Evolutionary conservation across 306 rosid genomes (phyloP).

Genomic region (Dalbergia oliveri): DNA sequence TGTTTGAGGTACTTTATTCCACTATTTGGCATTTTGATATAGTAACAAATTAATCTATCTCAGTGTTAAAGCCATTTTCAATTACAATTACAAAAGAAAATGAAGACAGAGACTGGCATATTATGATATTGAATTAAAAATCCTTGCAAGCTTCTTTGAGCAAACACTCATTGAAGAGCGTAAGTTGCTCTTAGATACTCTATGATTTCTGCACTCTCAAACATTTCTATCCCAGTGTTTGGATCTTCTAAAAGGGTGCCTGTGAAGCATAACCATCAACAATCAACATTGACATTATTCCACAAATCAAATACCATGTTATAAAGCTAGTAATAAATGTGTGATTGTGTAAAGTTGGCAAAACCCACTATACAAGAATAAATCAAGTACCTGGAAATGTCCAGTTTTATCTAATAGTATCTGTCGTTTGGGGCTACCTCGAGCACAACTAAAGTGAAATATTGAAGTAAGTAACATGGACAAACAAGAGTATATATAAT

Average conservation of each 20-base stretch:
- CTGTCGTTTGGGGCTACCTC: constrained; percentile 92
- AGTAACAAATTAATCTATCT: constrained; percentile 21
- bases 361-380: not conserved
- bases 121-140: not conserved
- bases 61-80: constrained; percentile 18
- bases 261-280: constrained; percentile 51
- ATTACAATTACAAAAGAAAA: constrained; percentile 14
- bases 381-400: constrained; percentile 79
- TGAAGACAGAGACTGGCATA: not conserved
- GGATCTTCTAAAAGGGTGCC: constrained; percentile 97
- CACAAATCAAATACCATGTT: constrained; percentile 32
- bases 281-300: constrained; percentile 25
- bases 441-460: constrained; percentile 76
- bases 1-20: constrained; percentile 34
- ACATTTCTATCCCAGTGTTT: constrained; percentile 94
- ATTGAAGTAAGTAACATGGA: constrained; percentile 38
- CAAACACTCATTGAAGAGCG: constrained; percentile 58
- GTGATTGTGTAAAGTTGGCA: not conserved
- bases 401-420: constrained; percentile 68
- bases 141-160: constrained; percentile 27
- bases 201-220: constrained; percentile 92
- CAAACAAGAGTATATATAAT: constrained; percentile 2
- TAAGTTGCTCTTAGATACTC: constrained; percentile 89
- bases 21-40: constrained; percentile 7
- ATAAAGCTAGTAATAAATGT: constrained; percentile 21